Evolutionary conservation across 179 eudicot genomes (phyloP).

Genomic region (Vitellaria paradoxa): DNA sequence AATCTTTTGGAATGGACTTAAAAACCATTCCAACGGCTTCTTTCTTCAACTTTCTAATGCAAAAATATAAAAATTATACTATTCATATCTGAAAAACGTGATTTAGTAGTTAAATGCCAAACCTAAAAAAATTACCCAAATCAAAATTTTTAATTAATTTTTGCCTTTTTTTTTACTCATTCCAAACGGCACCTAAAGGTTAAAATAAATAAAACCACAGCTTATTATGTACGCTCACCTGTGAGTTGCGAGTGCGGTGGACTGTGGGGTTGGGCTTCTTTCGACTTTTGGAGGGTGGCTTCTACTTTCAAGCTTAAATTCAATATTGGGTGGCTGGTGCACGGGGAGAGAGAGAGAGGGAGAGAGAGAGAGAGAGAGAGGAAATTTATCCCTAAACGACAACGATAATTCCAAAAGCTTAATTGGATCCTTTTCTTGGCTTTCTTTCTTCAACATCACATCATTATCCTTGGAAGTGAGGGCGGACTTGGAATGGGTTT

Average conservation of each 20-base stretch:
- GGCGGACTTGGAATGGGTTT: background rate
- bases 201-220: too few relatives aligned
- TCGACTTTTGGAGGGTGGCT: background rate
- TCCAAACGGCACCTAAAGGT: too few relatives aligned
- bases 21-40: too few relatives aligned
- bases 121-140: too few relatives aligned
- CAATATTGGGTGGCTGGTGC: constrained; percentile 7
- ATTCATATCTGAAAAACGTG: too few relatives aligned
- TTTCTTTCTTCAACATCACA: background rate
- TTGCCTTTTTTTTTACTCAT: too few relatives aligned
- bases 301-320: constrained; percentile 3
- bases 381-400: background rate
- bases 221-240: too few relatives aligned
- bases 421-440: background rate
- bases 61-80: too few relatives aligned
- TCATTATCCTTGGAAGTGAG: background rate
- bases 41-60: too few relatives aligned
- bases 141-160: too few relatives aligned
- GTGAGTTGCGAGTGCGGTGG: background rate
- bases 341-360: background rate
- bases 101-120: too few relatives aligned
- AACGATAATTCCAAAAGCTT: constrained; percentile 3
- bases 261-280: background rate
- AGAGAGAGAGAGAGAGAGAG: background rate
- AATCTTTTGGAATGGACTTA: too few relatives aligned